Conservation (phyloP, 495 filamentous ascomycete species). For the Tuber microsphaerosporum region DNA sequence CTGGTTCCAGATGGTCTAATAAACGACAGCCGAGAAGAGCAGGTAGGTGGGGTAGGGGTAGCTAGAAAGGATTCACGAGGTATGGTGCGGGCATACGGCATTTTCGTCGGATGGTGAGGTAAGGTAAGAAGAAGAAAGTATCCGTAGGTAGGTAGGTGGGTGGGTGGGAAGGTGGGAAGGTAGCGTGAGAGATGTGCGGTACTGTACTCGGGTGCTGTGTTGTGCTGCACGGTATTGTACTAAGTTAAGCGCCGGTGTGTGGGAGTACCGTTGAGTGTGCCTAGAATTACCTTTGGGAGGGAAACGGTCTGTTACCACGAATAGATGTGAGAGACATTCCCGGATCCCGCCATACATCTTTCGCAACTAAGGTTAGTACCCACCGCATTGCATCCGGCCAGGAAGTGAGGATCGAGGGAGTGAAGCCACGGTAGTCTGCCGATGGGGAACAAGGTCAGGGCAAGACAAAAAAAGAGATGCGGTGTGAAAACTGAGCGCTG, state of each 20-base stretch:
- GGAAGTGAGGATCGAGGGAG: no score
- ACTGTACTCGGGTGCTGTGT: no score
- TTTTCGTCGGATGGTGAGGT: not conserved
- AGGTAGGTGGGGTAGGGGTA: not conserved
- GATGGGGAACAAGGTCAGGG: not conserved
- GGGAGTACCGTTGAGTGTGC: not conserved
- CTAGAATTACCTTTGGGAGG: not conserved
- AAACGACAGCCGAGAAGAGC: not conserved
- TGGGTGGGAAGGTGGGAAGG: not conserved
- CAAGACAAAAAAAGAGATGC: not conserved
- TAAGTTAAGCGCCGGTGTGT: conserved; percentile 1
- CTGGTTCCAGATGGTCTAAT: not conserved
- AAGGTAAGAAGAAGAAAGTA: not conserved
- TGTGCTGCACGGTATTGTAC: not conserved
- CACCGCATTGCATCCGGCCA: no score
- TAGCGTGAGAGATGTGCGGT: not conserved
- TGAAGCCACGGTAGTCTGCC: not conserved
- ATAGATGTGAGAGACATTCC: not conserved
- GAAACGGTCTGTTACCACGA: not conserved
- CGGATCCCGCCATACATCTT: not conserved
- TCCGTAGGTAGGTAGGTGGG: not conserved
- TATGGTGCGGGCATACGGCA: not conserved
- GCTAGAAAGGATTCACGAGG: not conserved
- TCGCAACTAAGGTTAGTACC: not conserved
- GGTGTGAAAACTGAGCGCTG: not conserved